A percentile compares a stretch with the other conserved stretches of the same genome.
Evolutionary conservation across 108 stramenopile species (phyloP).

Genomic region (Aurantiochytrium sp.): DNA sequence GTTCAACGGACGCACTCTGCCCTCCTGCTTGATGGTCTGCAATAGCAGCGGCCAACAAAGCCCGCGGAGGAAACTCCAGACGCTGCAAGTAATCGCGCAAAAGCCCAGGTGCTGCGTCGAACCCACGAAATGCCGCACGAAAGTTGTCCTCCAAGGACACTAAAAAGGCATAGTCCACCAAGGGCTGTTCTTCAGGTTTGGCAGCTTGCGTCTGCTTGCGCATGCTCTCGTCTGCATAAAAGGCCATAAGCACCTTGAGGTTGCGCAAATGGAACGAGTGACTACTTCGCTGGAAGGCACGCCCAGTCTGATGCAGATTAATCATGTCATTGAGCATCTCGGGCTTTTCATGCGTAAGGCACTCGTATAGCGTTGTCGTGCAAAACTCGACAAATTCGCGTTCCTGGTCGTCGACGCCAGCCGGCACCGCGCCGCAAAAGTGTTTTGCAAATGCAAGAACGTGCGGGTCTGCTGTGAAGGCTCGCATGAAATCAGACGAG

Average conservation of each 20-base stretch:
- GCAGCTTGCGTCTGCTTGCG: background rate
- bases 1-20: too few relatives aligned
- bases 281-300: background rate
- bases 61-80: background rate
- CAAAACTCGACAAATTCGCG: background rate
- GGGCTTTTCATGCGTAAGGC: conserved; percentile 9
- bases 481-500: background rate
- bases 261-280: conserved; percentile 13
- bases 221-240: background rate
- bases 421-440: background rate
- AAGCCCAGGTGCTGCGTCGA: background rate
- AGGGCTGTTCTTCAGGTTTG: background rate
- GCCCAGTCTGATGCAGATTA: background rate
- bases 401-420: background rate
- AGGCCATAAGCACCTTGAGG: background rate
- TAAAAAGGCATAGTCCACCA: background rate
- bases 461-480: conserved; percentile 14
- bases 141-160: background rate
- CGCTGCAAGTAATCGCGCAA: background rate
- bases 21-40: too few relatives aligned
- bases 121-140: background rate
- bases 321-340: conserved; percentile 20
- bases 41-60: background rate
- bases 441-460: conserved; percentile 13
- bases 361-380: background rate